Conservation (phyloP, 2,329 filamentous ascomycete species). For the Verticillium alfalfae region DNA sequence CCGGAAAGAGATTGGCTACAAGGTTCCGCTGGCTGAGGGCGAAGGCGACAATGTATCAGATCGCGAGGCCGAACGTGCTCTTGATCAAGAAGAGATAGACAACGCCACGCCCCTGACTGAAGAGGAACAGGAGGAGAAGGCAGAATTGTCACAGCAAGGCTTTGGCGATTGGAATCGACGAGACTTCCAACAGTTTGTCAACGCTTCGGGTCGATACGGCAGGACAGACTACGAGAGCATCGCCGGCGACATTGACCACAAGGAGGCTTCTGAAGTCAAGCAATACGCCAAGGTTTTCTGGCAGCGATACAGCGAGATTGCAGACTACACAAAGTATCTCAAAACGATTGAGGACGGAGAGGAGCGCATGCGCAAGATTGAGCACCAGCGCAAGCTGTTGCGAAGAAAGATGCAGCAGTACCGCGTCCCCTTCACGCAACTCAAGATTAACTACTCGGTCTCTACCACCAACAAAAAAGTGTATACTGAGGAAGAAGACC, state of each 20-base stretch:
- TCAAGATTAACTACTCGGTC: slow-evolving; percentile 98
- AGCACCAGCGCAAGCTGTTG: slow-evolving; percentile 88
- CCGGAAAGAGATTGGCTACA: slow-evolving; percentile 93
- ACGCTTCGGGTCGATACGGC: slow-evolving; percentile 88
- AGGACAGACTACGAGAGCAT: slow-evolving; percentile 82
- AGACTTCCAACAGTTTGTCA: slow-evolving; percentile 97
- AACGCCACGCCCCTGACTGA: slow-evolving; percentile 83
- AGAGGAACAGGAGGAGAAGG: slow-evolving; percentile 83
- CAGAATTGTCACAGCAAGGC: slow-evolving; percentile 72
- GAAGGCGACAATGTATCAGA: slow-evolving; percentile 82
- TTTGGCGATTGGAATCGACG: slow-evolving; percentile 95
- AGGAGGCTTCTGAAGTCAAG: slow-evolving; percentile 78
- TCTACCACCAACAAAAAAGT: slow-evolving; percentile 99
- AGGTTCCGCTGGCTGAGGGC: slow-evolving; percentile 83
- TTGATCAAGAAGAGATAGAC: slow-evolving; percentile 90
- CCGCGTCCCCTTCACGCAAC: slow-evolving; percentile 92
- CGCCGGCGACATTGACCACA: slow-evolving; percentile 85
- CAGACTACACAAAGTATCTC: slow-evolving; percentile 84
- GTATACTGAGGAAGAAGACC: slow-evolving; percentile 96
- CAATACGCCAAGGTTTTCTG: slow-evolving; percentile 94
- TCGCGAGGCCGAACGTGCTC: slow-evolving; percentile 78
- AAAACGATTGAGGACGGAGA: slow-evolving; percentile 89
- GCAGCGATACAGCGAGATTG: slow-evolving; percentile 87
- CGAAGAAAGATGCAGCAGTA: slow-evolving; percentile 95
- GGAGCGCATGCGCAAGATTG: slow-evolving; percentile 80